Evolutionary conservation across 176 grass and related monocot genomes (phyloP).

Genomic region (Typha latifolia): DNA sequence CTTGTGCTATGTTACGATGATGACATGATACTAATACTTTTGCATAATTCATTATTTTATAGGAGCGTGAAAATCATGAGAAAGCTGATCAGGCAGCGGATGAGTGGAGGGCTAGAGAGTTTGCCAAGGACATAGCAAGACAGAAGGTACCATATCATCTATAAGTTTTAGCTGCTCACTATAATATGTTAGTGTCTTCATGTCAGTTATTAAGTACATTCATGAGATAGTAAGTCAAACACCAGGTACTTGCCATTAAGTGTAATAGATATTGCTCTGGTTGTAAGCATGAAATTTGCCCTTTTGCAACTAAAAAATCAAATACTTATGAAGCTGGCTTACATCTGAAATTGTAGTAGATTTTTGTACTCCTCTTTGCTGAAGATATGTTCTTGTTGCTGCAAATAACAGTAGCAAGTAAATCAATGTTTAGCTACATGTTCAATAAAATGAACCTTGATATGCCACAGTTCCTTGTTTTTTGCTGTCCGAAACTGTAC

Average conservation of each 20-base stretch:
- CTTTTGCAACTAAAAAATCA: too few relatives aligned
- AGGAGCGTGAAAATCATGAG: conserved; percentile 60
- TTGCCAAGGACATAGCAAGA: conserved; percentile 74
- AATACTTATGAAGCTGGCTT: too few relatives aligned
- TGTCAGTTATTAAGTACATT: background rate
- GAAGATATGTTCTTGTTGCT: too few relatives aligned
- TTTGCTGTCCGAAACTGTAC: background rate
- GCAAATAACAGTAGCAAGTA: too few relatives aligned
- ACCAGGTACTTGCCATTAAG: too few relatives aligned
- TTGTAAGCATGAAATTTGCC: too few relatives aligned
- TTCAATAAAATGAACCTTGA: conserved; percentile 5
- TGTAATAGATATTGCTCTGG: too few relatives aligned
- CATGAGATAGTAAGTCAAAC: too few relatives aligned
- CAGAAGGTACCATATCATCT: conserved; percentile 44
- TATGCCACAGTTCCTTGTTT: background rate
- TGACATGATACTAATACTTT: background rate
- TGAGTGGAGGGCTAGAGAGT: conserved; percentile 88
- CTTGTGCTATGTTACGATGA: background rate
- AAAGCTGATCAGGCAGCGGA: conserved; percentile 71
- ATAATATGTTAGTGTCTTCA: background rate
- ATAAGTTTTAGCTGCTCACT: background rate
- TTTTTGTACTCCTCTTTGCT: too few relatives aligned
- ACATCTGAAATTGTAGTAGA: too few relatives aligned
- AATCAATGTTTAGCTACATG: background rate
- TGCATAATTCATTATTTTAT: conserved; percentile 19